Evolutionary conservation across 73 alveolate genomes (phyloP).

Genomic region (Paraurostyla sp.): DNA sequence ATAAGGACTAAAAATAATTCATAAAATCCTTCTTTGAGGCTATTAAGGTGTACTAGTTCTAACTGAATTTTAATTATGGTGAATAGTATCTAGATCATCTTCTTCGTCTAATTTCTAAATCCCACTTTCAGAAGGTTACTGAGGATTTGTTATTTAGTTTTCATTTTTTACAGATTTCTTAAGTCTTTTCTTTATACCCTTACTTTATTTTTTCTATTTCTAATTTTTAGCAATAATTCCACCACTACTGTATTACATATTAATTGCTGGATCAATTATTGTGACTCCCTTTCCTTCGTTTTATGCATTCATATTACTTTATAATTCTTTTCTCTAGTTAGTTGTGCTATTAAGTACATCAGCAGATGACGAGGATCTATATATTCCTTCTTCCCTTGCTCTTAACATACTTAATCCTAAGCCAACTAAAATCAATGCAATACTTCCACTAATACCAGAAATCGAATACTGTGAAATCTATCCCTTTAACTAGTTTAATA

Average conservation of each 20-base stretch:
- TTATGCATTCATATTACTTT: too few relatives aligned
- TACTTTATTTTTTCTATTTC: neutral
- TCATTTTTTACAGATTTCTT: neutral
- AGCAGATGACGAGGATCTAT: too few relatives aligned
- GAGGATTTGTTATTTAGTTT: neutral
- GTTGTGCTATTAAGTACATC: too few relatives aligned
- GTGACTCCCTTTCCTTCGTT: neutral
- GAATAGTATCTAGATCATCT: constrained; percentile 2
- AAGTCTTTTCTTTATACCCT: neutral
- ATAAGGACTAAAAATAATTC: neutral
- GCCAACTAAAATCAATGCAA: too few relatives aligned
- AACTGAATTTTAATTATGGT: neutral
- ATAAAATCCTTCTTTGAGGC: neutral
- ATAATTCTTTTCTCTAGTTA: constrained; percentile 6
- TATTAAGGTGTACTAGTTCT: neutral
- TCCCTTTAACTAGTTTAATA: too few relatives aligned
- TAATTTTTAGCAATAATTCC: neutral
- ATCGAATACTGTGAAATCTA: too few relatives aligned
- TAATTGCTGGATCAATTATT: constrained; percentile 21
- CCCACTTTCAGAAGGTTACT: constrained; percentile 18
- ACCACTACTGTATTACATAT: neutral
- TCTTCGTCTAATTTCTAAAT: neutral
- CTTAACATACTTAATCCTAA: too few relatives aligned
- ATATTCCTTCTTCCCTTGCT: too few relatives aligned
- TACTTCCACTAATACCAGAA: too few relatives aligned